Evolutionary conservation across 768 basidiomycete genomes (phyloP), one percentile per base, ranked within the genome.

Genomic region (Mycena chlorophos): DNA sequence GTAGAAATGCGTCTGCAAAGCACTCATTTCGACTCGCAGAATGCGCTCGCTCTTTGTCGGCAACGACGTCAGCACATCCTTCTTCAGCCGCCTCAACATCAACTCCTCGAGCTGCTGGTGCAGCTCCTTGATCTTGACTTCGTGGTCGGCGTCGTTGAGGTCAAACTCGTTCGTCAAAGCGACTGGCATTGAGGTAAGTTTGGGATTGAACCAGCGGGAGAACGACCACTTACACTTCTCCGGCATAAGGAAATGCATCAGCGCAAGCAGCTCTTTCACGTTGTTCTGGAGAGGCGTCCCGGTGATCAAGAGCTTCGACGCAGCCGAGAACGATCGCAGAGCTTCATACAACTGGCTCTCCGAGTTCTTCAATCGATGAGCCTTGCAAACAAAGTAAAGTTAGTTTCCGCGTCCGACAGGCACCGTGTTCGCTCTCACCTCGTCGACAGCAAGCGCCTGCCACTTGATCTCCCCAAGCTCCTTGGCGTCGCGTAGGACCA

Each of bases 231-330:
- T 62, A 91, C 93, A 99, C 76, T 92, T 93, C 66, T 98, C 95
- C 6, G 97, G 97, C 91, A 97, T 97, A 62, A 98, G 78, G 80
- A 99, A 99, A 71, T 98, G 97, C 96, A 98, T 98, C 70, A 98
- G 75, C 8, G 97, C 93, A 38, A 98, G 78, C 30, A 99, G 75
- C 71, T 99, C 97, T 79, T 94, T 98, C 64, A 99, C 96, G 68
- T 97, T 99, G 76, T 99, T 99, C 71, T 99, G 97, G 52, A 99
- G 77, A 23, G 97, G 97, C 2, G 97, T 99, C 16, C 97, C 97
- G 1, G 97, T 99, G 69, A 99, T 98, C 64, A 99, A 85, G 53
- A 99, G 81, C 74, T 96, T 94, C 31, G 91, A 94, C 3, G 89
- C 88, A 40, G 94, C 88, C 45, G 85, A 82, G 76, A 98, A 99